Conservation (phyloP, 805 yeast genomes). For the Candida insectorum region DNA sequence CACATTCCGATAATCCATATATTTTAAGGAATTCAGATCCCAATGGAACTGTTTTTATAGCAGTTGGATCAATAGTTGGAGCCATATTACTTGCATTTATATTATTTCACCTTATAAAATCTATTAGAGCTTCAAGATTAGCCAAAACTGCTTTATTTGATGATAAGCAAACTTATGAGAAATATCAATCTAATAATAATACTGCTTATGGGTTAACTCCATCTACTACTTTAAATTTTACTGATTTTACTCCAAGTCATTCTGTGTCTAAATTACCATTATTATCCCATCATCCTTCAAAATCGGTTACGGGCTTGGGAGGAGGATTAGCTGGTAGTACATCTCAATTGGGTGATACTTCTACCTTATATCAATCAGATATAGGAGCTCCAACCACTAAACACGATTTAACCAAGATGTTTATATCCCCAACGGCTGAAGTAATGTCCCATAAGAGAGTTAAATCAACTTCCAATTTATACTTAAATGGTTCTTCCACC, state of each 20-base stretch:
- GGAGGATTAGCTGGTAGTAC: constrained; percentile 11
- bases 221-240: constrained; percentile 14
- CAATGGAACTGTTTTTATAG: constrained; percentile 79
- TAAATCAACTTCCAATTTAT: constrained; percentile 19
- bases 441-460: constrained; percentile 49
- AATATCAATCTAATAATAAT: constrained; percentile 11
- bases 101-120: constrained; percentile 50
- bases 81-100: constrained; percentile 51
- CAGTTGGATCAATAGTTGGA: constrained; percentile 69
- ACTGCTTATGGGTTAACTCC: constrained; percentile 21
- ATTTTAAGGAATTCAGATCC: constrained; percentile 51
- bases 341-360: constrained; percentile 27
- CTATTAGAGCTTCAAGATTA: constrained; percentile 46
- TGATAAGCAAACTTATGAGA: constrained; percentile 29
- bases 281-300: constrained; percentile 21
- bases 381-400: constrained; percentile 30
- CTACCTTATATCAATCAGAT: constrained; percentile 32
- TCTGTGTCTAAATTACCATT: constrained; percentile 35
- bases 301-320: constrained; percentile 16
- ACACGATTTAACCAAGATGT: constrained; percentile 49
- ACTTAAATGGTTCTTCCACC: constrained; percentile 13
- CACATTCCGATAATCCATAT: constrained; percentile 61
- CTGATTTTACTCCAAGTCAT: constrained; percentile 13
- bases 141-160: constrained; percentile 44
- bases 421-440: constrained; percentile 79